These are phyloP conservation scores for Termitomyces sp. DNA, from an alignment of 768 basidiomycete genomes.

Conservation along the genomic window DNA sequence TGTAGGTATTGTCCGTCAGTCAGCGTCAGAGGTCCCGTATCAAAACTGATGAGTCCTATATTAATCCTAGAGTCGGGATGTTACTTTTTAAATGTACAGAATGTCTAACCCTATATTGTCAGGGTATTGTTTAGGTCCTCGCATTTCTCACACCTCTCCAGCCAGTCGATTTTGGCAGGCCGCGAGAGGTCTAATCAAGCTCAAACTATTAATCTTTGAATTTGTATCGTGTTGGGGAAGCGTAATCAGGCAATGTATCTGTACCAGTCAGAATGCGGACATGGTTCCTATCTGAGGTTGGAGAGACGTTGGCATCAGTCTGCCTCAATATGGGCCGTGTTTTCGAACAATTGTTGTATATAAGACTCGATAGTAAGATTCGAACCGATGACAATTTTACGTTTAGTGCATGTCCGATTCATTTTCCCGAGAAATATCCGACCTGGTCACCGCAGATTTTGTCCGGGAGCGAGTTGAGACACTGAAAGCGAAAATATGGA, in stretches of 20 bases:
- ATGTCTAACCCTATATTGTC: neutral
- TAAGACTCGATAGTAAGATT: too few species aligned
- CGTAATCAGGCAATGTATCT: too few species aligned
- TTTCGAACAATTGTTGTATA: neutral
- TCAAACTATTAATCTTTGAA: neutral
- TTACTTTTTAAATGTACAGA: neutral
- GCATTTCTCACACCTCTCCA: neutral
- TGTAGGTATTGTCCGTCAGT: neutral
- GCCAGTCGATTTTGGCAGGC: neutral
- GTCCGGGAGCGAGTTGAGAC: neutral
- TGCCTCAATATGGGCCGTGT: neutral
- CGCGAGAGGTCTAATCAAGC: neutral
- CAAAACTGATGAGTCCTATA: neutral
- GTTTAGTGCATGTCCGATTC: too few species aligned
- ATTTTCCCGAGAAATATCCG: too few species aligned
- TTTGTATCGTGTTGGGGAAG: neutral
- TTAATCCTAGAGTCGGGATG: neutral
- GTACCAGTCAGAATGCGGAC: neutral
- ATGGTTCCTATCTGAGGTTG: neutral
- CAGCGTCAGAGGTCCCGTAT: neutral
- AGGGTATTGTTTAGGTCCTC: neutral
- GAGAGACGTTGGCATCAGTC: neutral
- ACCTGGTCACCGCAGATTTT: too few species aligned
- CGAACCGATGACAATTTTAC: too few species aligned
- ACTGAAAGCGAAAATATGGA: neutral